Percentiles rank a stretch among this genome's conserved stretches.
phyloP scores from a whole-genome alignment of 2,329 filamentous ascomycete species.

The Aulographum hederae region DNA sequence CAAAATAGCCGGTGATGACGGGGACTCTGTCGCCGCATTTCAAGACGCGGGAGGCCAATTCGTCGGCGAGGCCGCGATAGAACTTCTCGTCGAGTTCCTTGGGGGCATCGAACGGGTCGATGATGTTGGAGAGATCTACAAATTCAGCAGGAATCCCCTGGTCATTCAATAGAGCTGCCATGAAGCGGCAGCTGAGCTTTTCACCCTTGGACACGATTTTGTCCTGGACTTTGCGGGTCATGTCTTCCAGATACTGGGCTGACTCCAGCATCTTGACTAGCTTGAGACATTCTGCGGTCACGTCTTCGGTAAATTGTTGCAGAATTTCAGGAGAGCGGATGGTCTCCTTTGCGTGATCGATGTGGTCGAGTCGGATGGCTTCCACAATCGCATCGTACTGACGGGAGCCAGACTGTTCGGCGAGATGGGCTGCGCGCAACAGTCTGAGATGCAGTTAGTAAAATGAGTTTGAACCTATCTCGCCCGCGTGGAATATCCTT shows the following conservation, averaged over 20 bases:
- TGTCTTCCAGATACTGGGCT: conserved; percentile 36
- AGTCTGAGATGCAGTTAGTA: conserved; percentile 18
- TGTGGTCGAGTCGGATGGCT: conserved; percentile 68
- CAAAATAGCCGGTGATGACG: conserved; percentile 74
- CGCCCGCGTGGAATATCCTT: not conserved
- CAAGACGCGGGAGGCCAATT: conserved; percentile 22
- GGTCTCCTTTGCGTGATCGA: conserved; percentile 44
- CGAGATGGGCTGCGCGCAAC: conserved; percentile 27
- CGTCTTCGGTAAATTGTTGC: conserved; percentile 41
- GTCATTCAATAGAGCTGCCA: conserved; percentile 70
- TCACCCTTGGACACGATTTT: conserved; percentile 90
- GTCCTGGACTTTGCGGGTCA: conserved; percentile 32
- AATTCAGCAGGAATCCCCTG: conserved; percentile 71
- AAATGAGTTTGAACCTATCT: no score
- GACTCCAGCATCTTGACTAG: conserved; percentile 57
- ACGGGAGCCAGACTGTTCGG: conserved; percentile 20
- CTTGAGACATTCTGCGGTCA: conserved; percentile 63
- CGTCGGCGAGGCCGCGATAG: conserved; percentile 23
- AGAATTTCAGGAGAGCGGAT: conserved; percentile 21
- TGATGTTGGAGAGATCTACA: conserved; percentile 69
- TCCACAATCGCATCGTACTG: conserved; percentile 59
- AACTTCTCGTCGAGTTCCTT: conserved; percentile 26
- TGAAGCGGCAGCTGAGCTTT: conserved; percentile 64
- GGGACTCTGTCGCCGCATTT: conserved; percentile 25
- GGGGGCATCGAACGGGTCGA: conserved; percentile 37